phyloP scores from a whole-genome alignment of 345 rosid genomes.

The Hypericum androsaemum region DNA sequence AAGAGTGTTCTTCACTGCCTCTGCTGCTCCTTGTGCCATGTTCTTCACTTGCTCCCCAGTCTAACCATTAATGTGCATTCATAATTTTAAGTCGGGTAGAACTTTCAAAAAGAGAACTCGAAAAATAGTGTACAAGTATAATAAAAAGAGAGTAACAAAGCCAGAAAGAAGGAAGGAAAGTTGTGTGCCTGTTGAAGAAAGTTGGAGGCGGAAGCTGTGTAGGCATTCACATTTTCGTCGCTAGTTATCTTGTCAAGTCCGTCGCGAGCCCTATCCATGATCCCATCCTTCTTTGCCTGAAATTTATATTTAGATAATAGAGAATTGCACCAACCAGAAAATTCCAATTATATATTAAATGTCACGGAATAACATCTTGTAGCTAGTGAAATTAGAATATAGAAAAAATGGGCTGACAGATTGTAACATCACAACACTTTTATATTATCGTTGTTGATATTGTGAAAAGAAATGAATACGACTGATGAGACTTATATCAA shows the following conservation, averaged over 20 bases:
- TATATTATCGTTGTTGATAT: too few relatives aligned
- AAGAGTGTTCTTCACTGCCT: slow-evolving; percentile 22
- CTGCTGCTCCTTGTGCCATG: slow-evolving; percentile 30
- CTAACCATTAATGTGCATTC: slow-evolving; percentile 1
- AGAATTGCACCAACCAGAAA: too few relatives aligned
- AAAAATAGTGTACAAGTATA: too few relatives aligned
- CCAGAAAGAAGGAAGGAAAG: neutral
- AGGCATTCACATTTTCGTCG: neutral
- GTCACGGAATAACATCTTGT: too few relatives aligned
- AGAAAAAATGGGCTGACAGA: too few relatives aligned
- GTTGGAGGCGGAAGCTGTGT: slow-evolving; percentile 13
- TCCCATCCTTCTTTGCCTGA: slow-evolving; percentile 7
- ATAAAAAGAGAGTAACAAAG: neutral
- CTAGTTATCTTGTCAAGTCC: neutral
- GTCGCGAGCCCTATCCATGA: slow-evolving; percentile 2
- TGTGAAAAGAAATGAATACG: too few relatives aligned
- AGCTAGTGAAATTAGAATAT: too few relatives aligned
- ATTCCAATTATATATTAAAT: too few relatives aligned
- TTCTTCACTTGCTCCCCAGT: slow-evolving; percentile 22
- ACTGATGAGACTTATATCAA: too few relatives aligned
- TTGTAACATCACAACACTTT: too few relatives aligned
- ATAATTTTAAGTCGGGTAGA: too few relatives aligned
- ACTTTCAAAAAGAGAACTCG: too few relatives aligned
- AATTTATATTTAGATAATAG: neutral
- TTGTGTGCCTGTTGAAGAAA: slow-evolving; percentile 16